Conservation (phyloP, 2,329 filamentous ascomycete genomes). For the Fusarium sp. region DNA sequence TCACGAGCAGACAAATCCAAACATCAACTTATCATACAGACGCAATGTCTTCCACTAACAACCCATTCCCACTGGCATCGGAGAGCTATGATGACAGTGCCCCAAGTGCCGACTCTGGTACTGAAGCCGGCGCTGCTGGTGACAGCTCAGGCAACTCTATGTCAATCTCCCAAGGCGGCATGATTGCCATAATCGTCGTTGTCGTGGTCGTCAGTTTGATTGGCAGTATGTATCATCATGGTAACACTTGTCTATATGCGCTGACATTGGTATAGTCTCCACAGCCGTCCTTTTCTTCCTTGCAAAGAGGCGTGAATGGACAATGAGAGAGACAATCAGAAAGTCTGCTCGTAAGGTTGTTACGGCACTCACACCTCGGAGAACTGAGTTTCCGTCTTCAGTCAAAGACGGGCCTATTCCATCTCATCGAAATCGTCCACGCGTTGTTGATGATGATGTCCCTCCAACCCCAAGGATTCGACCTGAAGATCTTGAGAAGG, state of each 20-base stretch:
- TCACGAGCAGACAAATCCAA: constrained; percentile 10
- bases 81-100: constrained; percentile 56
- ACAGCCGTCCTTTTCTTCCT: constrained; percentile 80
- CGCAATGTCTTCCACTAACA: constrained; percentile 58
- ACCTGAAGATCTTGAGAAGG: constrained; percentile 72
- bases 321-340: constrained; percentile 77
- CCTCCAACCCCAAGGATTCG: constrained; percentile 69
- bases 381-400: constrained; percentile 71
- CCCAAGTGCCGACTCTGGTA: constrained; percentile 58
- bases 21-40: constrained; percentile 17
- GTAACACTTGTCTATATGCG: neutral
- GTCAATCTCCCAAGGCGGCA: constrained; percentile 74
- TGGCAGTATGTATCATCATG: constrained; percentile 69
- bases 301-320: constrained; percentile 89
- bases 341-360: constrained; percentile 75
- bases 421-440: constrained; percentile 57
- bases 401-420: constrained; percentile 59
- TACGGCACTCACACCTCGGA: constrained; percentile 71
- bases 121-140: constrained; percentile 75
- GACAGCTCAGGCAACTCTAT: constrained; percentile 68
- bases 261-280: constrained; percentile 62
- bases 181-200: constrained; percentile 81
- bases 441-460: constrained; percentile 66
- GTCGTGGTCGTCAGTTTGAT: constrained; percentile 75
- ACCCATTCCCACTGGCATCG: constrained; percentile 60